phyloP scores from a whole-genome alignment of 192 early-diverging fungal species.

The Coemansia aciculifera region DNA sequence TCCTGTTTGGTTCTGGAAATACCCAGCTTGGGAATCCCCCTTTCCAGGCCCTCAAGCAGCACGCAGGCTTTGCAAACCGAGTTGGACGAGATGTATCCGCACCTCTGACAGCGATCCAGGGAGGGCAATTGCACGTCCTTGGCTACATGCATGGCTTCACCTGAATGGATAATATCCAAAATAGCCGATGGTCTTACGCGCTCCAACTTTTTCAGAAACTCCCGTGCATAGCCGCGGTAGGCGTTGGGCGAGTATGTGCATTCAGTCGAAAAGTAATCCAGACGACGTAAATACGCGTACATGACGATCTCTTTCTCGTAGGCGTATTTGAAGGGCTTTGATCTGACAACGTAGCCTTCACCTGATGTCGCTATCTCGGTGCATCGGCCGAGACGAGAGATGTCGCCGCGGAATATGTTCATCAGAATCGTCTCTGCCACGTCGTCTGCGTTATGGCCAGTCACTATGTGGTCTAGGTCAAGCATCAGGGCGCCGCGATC shows the following conservation, averaged over 20 bases:
- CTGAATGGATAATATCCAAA: constrained; percentile 94
- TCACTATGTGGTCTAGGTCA: constrained; percentile 93
- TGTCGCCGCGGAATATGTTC: constrained; percentile 96
- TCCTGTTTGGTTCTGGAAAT: constrained; percentile 22
- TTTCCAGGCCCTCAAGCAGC: constrained; percentile 88
- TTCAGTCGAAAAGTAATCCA: constrained; percentile 99
- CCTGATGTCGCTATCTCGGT: constrained; percentile 86
- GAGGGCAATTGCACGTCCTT: constrained; percentile 63
- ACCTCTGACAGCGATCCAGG: constrained; percentile 73
- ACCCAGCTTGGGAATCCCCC: constrained; percentile 78
- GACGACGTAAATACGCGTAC: constrained; percentile 95
- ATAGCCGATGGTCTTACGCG: constrained; percentile 84
- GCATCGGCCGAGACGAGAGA: constrained; percentile 87
- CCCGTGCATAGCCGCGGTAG: constrained; percentile 92
- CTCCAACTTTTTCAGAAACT: constrained; percentile 95
- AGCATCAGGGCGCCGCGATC: constrained; percentile 92
- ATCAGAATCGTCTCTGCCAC: constrained; percentile 98
- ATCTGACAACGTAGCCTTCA: constrained; percentile 75
- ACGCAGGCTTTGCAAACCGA: constrained; percentile 93
- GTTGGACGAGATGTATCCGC: constrained; percentile 94
- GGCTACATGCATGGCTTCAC: constrained; percentile 82
- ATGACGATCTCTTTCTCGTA: constrained; percentile 99
- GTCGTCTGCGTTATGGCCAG: constrained; percentile 98
- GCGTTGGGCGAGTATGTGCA: constrained; percentile 98
- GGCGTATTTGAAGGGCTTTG: constrained; percentile 98